phyloP scores from a whole-genome alignment of 1,284 basidiomycete species.

The Ganoderma resinaceum region DNA sequence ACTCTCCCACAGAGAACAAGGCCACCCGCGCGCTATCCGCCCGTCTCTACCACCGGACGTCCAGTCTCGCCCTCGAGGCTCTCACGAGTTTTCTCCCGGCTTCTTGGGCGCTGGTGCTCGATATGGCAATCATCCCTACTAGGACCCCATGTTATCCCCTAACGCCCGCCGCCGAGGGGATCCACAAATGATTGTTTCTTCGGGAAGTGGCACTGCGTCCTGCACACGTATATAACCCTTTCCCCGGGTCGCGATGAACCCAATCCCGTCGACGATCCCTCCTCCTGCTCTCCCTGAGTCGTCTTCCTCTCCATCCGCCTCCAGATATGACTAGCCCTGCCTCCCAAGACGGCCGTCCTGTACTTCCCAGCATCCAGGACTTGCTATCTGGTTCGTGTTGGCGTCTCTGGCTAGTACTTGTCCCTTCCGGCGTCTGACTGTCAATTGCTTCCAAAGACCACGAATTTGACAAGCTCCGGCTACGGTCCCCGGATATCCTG shows the following conservation, averaged over 20 bases:
- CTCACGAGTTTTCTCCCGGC: slow-evolving; percentile 5
- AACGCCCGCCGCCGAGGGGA: slow-evolving; percentile 16
- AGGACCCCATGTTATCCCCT: background rate
- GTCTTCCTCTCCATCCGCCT: slow-evolving; percentile 1
- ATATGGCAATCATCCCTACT: slow-evolving; percentile 4
- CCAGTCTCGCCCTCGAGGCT: background rate
- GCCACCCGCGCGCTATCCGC: background rate
- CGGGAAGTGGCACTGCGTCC: slow-evolving; percentile 26
- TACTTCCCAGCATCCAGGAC: slow-evolving; percentile 24
- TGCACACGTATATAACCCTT: slow-evolving; percentile 27
- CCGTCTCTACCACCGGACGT: background rate
- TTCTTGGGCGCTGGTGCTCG: background rate
- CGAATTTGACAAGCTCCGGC: slow-evolving; percentile 14
- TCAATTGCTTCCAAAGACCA: background rate
- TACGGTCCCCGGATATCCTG: background rate
- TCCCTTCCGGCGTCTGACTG: background rate
- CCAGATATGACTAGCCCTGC: slow-evolving; percentile 9
- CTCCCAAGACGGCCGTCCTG: slow-evolving; percentile 12
- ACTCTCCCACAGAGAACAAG: slow-evolving; percentile 2
- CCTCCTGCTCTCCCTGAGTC: background rate
- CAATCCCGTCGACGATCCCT: slow-evolving; percentile 13
- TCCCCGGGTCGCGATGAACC: slow-evolving; percentile 12
- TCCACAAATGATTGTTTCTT: slow-evolving; percentile 26
- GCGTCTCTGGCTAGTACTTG: background rate
- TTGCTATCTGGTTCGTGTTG: slow-evolving; percentile 23